Percentiles rank a stretch among this genome's conserved stretches.
phyloP scores from a whole-genome alignment of 108 stramenopile genomes.

The Nannochloropsis gaditana region DNA sequence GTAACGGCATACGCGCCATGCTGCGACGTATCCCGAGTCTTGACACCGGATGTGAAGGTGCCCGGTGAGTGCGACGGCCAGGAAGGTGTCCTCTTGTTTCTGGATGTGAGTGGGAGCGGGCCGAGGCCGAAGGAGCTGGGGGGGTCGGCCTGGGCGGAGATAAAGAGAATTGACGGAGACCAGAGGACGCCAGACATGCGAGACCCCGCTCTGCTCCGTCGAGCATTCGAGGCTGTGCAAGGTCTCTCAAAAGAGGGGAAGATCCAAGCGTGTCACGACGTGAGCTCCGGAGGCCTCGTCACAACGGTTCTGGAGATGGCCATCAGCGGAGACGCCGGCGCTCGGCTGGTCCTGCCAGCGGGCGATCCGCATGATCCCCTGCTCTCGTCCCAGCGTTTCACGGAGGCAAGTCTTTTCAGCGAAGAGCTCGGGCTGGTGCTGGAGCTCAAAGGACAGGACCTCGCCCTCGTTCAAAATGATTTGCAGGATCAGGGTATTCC shows the following conservation, averaged over 20 bases:
- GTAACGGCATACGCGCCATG: slow-evolving; percentile 79
- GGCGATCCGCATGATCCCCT: not conserved
- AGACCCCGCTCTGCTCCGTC: slow-evolving; percentile 71
- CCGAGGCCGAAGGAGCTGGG: not conserved
- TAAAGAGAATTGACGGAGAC: slow-evolving; percentile 51
- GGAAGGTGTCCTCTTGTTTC: not conserved
- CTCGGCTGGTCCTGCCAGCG: not conserved
- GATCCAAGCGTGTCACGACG: slow-evolving; percentile 87
- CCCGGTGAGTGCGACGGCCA: slow-evolving; percentile 54
- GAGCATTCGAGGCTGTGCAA: slow-evolving; percentile 81
- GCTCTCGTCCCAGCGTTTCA: not conserved
- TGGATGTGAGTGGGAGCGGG: not conserved
- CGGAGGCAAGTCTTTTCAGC: not conserved
- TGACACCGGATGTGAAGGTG: slow-evolving; percentile 92
- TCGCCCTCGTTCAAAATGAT: not conserved
- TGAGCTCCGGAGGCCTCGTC: slow-evolving; percentile 86
- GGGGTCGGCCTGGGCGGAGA: not conserved
- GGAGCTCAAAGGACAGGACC: not conserved
- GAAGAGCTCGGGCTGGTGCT: slow-evolving; percentile 12
- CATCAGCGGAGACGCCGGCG: slow-evolving; percentile 8
- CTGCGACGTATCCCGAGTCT: slow-evolving; percentile 65
- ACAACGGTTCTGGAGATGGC: slow-evolving; percentile 82
- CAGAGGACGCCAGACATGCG: slow-evolving; percentile 81
- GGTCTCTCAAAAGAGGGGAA: slow-evolving; percentile 63
- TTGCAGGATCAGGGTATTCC: not conserved